Evolutionary conservation across 208 protist species (phyloP).

Genomic region (Willaertia magna): DNA sequence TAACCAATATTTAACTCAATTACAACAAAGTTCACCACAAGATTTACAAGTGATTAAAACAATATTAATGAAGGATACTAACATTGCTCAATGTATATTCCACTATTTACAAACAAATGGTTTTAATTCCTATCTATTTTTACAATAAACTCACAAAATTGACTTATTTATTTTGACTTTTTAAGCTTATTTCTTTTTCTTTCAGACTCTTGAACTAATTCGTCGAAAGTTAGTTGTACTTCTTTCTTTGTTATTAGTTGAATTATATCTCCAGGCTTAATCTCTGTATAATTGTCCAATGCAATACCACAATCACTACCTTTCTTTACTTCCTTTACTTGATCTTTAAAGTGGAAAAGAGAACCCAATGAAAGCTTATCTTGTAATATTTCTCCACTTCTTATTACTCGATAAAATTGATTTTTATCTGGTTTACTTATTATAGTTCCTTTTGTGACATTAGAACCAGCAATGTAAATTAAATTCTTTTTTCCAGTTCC

Average conservation of each 20-base stretch:
- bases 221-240: not conserved
- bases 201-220: not conserved
- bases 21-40: no score
- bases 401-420: constrained; percentile 12
- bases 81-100: not conserved
- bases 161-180: no score
- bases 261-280: constrained; percentile 23
- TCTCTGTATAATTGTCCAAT: constrained; percentile 24
- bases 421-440: not conserved
- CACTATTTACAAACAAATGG: not conserved
- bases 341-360: constrained; percentile 36
- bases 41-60: not conserved
- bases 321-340: constrained; percentile 31
- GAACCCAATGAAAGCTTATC: constrained; percentile 14
- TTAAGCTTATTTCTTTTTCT: no score
- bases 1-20: not conserved
- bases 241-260: not conserved
- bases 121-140: not conserved
- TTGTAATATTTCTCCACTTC: constrained; percentile 11
- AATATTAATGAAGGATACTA: not conserved
- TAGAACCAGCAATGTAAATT: constrained; percentile 28
- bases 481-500: constrained; percentile 14
- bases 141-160: no score
- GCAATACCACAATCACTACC: constrained; percentile 37
- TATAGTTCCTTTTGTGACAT: constrained; percentile 23